Conservation (phyloP, 23 red algal genomes). For the Gracilaria vermiculophylla region DNA sequence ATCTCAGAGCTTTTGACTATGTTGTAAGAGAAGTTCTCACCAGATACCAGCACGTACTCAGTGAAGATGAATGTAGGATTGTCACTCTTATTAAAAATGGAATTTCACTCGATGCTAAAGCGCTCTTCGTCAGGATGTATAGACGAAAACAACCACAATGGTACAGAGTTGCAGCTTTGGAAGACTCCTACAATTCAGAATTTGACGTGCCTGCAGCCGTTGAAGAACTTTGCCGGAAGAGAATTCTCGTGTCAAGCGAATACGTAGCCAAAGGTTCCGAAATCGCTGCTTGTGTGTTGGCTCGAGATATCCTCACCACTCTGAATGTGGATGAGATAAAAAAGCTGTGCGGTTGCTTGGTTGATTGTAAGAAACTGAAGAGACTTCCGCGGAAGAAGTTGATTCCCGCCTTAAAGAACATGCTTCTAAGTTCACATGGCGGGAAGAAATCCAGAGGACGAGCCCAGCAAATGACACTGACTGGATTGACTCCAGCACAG, state of each 20-base stretch:
- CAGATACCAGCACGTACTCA: slow-evolving; percentile 21
- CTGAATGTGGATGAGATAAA: slow-evolving; percentile 19
- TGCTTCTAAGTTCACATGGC: background rate
- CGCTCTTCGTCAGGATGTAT: slow-evolving; percentile 63
- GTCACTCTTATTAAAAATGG: slow-evolving; percentile 14
- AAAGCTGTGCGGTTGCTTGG: slow-evolving; percentile 9
- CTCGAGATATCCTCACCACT: slow-evolving; percentile 19
- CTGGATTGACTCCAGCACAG: slow-evolving; percentile 17
- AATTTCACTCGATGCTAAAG: slow-evolving; percentile 17
- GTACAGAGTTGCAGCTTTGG: slow-evolving; percentile 25
- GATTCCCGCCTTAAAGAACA: background rate
- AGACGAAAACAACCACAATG: slow-evolving; percentile 49
- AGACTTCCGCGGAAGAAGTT: slow-evolving; percentile 21
- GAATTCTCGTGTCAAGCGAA: slow-evolving; percentile 10
- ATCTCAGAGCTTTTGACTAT: slow-evolving; percentile 49
- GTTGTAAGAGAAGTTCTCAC: slow-evolving; percentile 40
- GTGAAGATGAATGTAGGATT: background rate
- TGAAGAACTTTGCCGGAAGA: slow-evolving; percentile 1
- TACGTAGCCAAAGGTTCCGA: background rate
- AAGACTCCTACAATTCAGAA: slow-evolving; percentile 15
- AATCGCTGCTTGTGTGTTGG: background rate
- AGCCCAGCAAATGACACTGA: slow-evolving; percentile 25
- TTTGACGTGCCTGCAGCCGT: slow-evolving; percentile 6
- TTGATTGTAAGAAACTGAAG: slow-evolving; percentile 31
- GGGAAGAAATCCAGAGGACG: background rate